Evolutionary conservation across 208 protist species (phyloP).

Genomic region (Trypanosoma lewisi): DNA sequence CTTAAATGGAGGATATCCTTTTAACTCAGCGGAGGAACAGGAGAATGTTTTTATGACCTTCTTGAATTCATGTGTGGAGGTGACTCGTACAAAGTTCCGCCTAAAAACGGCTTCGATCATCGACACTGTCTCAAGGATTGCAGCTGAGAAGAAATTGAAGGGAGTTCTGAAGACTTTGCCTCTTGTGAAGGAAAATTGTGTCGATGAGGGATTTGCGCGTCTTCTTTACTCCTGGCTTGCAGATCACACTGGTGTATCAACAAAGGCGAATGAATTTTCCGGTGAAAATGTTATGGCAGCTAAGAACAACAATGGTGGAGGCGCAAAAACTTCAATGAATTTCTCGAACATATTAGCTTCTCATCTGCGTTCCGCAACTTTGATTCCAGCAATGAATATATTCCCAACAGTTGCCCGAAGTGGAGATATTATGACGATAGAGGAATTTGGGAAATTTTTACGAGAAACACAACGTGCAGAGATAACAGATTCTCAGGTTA

Average conservation of each 20-base stretch:
- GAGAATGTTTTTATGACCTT: conserved; percentile 71
- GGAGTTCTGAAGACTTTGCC: conserved; percentile 47
- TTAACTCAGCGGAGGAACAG: conserved; percentile 46
- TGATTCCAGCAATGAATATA: conserved; percentile 61
- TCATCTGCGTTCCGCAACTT: conserved; percentile 61
- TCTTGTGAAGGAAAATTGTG: conserved; percentile 66
- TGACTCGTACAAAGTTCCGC: conserved; percentile 79
- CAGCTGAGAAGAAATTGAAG: conserved; percentile 44
- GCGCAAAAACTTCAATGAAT: not conserved
- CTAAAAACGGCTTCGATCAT: conserved; percentile 67
- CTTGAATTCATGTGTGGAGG: conserved; percentile 78
- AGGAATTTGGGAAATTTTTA: conserved; percentile 80
- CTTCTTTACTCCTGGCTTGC: conserved; percentile 72
- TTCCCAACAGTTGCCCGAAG: conserved; percentile 71
- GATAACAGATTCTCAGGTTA: conserved; percentile 65
- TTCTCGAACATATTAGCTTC: conserved; percentile 70
- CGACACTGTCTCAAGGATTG: conserved; percentile 23
- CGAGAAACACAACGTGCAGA: conserved; percentile 68
- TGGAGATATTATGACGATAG: conserved; percentile 60
- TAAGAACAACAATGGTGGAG: conserved; percentile 21
- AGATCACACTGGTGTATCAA: conserved; percentile 52
- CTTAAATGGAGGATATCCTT: conserved; percentile 27
- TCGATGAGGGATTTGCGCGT: conserved; percentile 83
- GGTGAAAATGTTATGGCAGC: conserved; percentile 50
- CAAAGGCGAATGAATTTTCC: conserved; percentile 34